Evolutionary conservation across 1,284 basidiomycete species (phyloP), one percentile per base, ranked within the genome.

Genomic region (Irpex sp.): DNA sequence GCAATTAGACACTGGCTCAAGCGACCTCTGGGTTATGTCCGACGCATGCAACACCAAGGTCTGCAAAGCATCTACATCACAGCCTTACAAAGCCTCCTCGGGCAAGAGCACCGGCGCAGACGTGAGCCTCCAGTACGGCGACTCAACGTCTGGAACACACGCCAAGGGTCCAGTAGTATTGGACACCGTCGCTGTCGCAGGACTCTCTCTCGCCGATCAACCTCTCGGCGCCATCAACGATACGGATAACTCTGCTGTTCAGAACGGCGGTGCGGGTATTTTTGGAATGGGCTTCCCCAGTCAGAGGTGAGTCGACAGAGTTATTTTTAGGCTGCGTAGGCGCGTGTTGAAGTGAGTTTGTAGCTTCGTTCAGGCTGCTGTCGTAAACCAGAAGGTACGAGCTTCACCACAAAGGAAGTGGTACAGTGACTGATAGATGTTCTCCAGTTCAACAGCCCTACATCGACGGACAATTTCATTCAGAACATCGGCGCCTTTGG

Each of bases 401-500:
- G 21, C 37, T 13, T 34, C 19, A 17, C 57, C 26, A 26, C 3
- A 26, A 4, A 26, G 2, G 26, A 26, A 26, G 26, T 62, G 40
- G 64, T 60, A 7, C 52, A n/a, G 15, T 19, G 3, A 34, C 57
- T 44, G 51, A 57, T 62, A 52, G 19, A 8, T 51, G 1, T 44
- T 48, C 7, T 40, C 55, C 38, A 75, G 74, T 74, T 73, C 64
- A 69, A 71, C 59, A 66, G 26, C 49, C 68, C 68, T 5, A 54
- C 63, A n/a, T 71, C 66, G 8, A 79, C 76, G 2, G 81, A 83
- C 63, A 71, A 75, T 34, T 81, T 82, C 64, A 65, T 84, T 15
- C 60, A 67, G 13, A 72, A 76, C n/a, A 81, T 77, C 2, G 69
- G 74, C 19, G 67, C 73, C 2, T 73, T 78, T 64, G 82, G 82